Base-by-base conservation (phyloP, 2,329 filamentous ascomycete species). In the Penicillium sp. region DNA sequence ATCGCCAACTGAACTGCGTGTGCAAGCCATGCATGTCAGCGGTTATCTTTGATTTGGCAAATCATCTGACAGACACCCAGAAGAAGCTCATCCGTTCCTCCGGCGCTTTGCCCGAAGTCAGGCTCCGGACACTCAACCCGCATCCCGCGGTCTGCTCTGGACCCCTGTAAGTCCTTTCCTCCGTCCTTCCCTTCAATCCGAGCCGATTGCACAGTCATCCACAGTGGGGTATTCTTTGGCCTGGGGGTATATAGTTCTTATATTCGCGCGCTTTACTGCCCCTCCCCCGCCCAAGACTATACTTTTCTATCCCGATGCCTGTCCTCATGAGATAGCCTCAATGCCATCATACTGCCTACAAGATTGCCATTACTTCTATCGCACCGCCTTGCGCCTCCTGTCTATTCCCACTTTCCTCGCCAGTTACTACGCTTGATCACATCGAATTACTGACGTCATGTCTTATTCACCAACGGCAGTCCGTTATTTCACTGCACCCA, bases 321-420 rank as follows among this genome's bases (percentile, higher is more conserved):
- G 45, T 47, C 44, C 46, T 23, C 40, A 57, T 60, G 73, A 71
- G 77, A 75, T 77, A 74, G 58, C 56, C 49, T 58, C 65, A 57
- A 94, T 94, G 87, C 86, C 86, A 76, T 71, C 78, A 61, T 91
- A 88, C 70, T 94, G 77, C 70, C 75, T 87, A 47, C 85, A 93
- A 77, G 86, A 94, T 71, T 94, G 87, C 64, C 88, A 94, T 69
- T 94, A 94, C 74, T 94, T 95, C 74, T 93, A 87, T 76, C 87
- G 87, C 76, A 94, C 85, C 70, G 86, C 87, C 66, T 75, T 95
- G 73, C 87, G 87, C 76, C 84, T 89, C 66, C 76, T 95, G 60
- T 91, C 86, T 65, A 83, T 95, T 61, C 80, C 82, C 72, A 94
- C 87, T 60, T 79, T 75, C 63, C 81, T 95, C 69, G 88, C 85